Conservation (phyloP, 2,329 filamentous ascomycete species). For the Nakataea oryzae region DNA sequence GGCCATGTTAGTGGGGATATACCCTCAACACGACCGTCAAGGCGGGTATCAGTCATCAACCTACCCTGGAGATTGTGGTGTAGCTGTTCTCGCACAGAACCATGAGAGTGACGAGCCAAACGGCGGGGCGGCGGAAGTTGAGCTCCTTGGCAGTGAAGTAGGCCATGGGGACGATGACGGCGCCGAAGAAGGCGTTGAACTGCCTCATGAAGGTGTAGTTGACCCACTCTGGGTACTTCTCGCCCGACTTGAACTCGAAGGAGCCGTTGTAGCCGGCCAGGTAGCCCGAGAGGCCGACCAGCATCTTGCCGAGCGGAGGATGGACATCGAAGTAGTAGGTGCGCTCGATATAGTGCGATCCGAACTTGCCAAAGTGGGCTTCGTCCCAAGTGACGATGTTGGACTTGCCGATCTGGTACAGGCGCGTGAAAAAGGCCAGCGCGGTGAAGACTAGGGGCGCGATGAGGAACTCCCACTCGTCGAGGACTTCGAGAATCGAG, state of each 20-base stretch:
- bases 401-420: slow-evolving; percentile 61
- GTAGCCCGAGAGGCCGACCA: slow-evolving; percentile 92
- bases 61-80: slow-evolving; percentile 79
- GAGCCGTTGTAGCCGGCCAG: slow-evolving; percentile 97
- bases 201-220: slow-evolving; percentile 98
- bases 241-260: slow-evolving; percentile 98
- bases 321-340: slow-evolving; percentile 93
- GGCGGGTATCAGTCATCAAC: background rate
- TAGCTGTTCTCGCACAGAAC: slow-evolving; percentile 99
- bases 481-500: slow-evolving; percentile 51
- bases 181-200: slow-evolving; percentile 94
- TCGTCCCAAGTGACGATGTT: slow-evolving; percentile 59
- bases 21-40: background rate
- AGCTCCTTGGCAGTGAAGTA: slow-evolving; percentile 93
- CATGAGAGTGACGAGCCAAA: slow-evolving; percentile 95
- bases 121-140: slow-evolving; percentile 72
- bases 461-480: slow-evolving; percentile 52
- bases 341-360: slow-evolving; percentile 96
- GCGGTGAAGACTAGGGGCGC: slow-evolving; percentile 50
- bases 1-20: background rate
- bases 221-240: slow-evolving; percentile 85
- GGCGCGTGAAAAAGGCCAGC: slow-evolving; percentile 54
- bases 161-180: slow-evolving; percentile 82
- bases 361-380: slow-evolving; percentile 86
- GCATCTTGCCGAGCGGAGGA: slow-evolving; percentile 95